Evolutionary conservation across 805 yeast species (phyloP).

Genomic region (Saccharomycopsis fodiens): DNA sequence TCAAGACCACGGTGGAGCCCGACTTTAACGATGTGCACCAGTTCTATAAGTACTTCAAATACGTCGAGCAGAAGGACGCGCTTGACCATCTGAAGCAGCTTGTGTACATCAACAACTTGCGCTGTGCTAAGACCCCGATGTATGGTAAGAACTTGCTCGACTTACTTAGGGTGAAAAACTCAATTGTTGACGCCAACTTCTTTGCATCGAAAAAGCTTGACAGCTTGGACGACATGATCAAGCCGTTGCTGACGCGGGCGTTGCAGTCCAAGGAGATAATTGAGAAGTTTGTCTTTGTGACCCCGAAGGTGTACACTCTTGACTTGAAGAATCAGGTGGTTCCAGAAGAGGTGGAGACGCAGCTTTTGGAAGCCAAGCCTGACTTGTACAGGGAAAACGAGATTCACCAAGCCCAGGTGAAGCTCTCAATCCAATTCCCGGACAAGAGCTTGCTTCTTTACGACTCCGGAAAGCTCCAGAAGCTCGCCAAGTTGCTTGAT

Average conservation of each 20-base stretch:
- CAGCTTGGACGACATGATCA: conserved; percentile 30
- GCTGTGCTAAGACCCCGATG: conserved; percentile 60
- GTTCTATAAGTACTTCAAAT: conserved; percentile 52
- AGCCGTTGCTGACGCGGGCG: conserved; percentile 36
- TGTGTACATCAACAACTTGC: conserved; percentile 54
- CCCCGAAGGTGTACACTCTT: conserved; percentile 77
- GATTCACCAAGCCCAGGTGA: conserved; percentile 78
- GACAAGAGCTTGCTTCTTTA: conserved; percentile 87
- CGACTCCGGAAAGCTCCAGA: conserved; percentile 95
- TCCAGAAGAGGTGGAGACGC: conserved; percentile 32
- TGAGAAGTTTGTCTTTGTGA: conserved; percentile 74
- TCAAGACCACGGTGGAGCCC: conserved; percentile 28
- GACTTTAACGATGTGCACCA: conserved; percentile 38
- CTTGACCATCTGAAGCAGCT: conserved; percentile 48
- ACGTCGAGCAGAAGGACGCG: conserved; percentile 43
- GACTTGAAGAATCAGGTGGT: conserved; percentile 53
- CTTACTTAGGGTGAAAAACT: conserved; percentile 30
- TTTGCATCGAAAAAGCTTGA: conserved; percentile 15
- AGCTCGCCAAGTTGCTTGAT: conserved; percentile 64
- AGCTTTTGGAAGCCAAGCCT: conserved; percentile 24
- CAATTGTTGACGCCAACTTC: conserved; percentile 22
- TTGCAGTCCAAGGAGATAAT: conserved; percentile 40
- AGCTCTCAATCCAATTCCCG: conserved; percentile 89
- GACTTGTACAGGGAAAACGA: conserved; percentile 33
- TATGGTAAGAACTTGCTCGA: conserved; percentile 55